Percentiles rank a stretch among this genome's conserved stretches.
Conservation (phyloP, 163 green algal genomes). For the Scenedesmus sp. region DNA sequence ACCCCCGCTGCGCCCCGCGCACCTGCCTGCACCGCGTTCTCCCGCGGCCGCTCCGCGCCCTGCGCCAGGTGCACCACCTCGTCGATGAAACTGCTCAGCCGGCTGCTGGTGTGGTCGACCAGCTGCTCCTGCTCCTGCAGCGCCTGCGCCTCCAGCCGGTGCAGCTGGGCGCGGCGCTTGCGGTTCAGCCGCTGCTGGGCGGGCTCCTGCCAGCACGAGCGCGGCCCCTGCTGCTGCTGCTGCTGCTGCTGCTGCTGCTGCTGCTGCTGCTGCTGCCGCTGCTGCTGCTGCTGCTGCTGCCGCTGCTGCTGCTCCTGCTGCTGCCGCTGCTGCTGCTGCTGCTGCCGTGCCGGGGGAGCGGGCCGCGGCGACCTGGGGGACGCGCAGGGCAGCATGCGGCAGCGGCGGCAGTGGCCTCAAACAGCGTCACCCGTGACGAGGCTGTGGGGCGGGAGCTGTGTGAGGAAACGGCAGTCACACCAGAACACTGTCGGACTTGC, state of each 20-base stretch:
- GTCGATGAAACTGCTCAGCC: not conserved
- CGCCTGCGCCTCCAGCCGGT: not conserved
- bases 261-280: not conserved
- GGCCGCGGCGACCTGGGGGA: not conserved
- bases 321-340: not conserved
- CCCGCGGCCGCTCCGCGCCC: not conserved
- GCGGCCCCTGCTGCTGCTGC: not conserved
- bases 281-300: not conserved
- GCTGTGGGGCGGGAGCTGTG: no score
- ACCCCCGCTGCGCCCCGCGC: not conserved
- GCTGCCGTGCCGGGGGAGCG: not conserved
- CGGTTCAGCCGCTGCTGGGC: not conserved
- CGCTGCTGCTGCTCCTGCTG: not conserved
- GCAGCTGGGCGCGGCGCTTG: not conserved
- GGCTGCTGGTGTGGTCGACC: not conserved
- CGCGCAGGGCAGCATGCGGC: not conserved
- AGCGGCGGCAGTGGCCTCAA: not conserved
- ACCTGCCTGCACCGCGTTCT: conserved; percentile 7
- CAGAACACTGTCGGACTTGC: no score
- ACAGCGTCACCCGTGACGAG: no score
- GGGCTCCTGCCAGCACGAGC: not conserved
- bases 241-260: not conserved
- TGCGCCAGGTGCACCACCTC: not conserved
- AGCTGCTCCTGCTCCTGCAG: not conserved
- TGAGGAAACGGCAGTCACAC: no score